phyloP scores from a whole-genome alignment of 2,329 filamentous ascomycete genomes.

The Elsinoe necatrix region DNA sequence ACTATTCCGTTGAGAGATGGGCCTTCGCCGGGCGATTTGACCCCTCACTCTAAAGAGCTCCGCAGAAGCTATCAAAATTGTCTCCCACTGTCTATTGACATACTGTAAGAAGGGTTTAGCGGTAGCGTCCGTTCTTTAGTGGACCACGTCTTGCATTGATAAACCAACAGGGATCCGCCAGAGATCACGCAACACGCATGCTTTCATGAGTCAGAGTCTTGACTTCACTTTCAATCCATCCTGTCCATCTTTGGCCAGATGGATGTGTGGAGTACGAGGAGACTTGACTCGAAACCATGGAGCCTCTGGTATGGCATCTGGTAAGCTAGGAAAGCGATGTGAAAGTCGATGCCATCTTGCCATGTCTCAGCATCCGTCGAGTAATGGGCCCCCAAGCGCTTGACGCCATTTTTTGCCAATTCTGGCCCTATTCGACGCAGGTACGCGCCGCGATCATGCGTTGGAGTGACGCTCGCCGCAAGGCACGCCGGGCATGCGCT shows the following conservation, averaged over 20 bases:
- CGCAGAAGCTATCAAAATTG: background rate
- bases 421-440: slow-evolving; percentile 5
- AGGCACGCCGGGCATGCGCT: slow-evolving; percentile 2
- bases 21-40: background rate
- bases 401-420: background rate
- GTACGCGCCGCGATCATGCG: slow-evolving; percentile 6
- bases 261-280: background rate
- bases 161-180: slow-evolving; percentile 12
- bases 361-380: background rate
- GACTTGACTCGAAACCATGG: background rate
- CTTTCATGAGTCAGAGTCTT: background rate
- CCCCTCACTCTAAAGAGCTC: slow-evolving; percentile 1
- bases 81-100: background rate
- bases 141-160: background rate
- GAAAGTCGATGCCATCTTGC: background rate
- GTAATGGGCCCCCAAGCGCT: background rate
- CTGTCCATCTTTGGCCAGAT: background rate
- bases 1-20: background rate
- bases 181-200: slow-evolving; percentile 4
- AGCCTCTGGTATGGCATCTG: background rate
- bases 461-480: background rate
- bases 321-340: background rate
- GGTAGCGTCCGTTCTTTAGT: background rate
- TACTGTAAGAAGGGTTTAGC: background rate
- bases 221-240: background rate